Evolutionary conservation across 495 filamentous ascomycete genomes (phyloP), one percentile per base, ranked within the genome.

Genomic region (Aspergillus bridgeri): DNA sequence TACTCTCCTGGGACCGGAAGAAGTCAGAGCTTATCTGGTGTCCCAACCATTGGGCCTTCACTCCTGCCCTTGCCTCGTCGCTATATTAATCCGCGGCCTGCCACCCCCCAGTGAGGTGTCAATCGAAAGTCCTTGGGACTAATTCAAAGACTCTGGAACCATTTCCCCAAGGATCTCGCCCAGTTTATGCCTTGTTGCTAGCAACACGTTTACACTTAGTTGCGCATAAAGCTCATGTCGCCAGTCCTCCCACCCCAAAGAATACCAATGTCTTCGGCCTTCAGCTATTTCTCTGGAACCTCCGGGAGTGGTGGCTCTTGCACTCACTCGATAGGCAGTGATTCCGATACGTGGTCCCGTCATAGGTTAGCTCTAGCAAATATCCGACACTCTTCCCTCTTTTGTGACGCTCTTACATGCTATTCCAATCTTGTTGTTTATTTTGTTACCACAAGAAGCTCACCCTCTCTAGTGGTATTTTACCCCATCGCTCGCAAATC

Each of bases 321-420:
- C 52, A 69, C 68, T 54, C 60, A 67, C 51, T 68, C 74, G 19
- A 55, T 67, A 46, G 71, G 67, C 59, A 63, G 67, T 53, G 72
- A 70, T 58, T 60, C 71, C 24, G 74, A 77, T 60, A 59, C 69
- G 29, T 66, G 71, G 61, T 72, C 73, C 70, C 73, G 70, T 59
- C 66, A 69, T 53, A 77, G 75, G 76, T 79, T 50, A 75, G 75
- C 74, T 69, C 45, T 58, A 65, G 60, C 50, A 54, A 46, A 47
- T 48, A 68, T 51, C 20, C 53, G 53, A 51, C 22, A 49, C 57
- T 17, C 42, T 22, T 49, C 29, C 56, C 33, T 51, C 53, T 7
- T 61, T 43, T 8, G 42, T 50, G 44, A 57, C 33, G 33, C 58
- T 44, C 53, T 20, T 20, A 19, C 19, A 24, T 48, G 42, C 42